A percentile compares a stretch with the other conserved stretches of the same genome.
Evolutionary conservation across 148 eudicot species (phyloP).

Genomic region (Cornus controversa): DNA sequence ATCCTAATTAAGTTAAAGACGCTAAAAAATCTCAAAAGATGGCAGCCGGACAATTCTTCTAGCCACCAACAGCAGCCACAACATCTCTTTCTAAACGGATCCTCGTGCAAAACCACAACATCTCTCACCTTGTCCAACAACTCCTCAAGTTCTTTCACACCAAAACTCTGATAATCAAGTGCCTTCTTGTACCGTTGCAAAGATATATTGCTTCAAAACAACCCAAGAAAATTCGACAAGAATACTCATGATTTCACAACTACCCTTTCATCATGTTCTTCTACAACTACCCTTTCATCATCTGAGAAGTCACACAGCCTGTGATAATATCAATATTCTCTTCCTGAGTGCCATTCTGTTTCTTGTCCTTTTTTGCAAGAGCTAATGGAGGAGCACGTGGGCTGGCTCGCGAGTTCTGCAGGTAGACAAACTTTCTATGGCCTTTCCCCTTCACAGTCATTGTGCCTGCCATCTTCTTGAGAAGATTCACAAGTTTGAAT

Average conservation of each 20-base stretch:
- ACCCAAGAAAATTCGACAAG: constrained; percentile 57
- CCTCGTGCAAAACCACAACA: constrained; percentile 67
- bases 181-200: constrained; percentile 72
- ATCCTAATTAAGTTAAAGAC: constrained; percentile 15
- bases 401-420: constrained; percentile 38
- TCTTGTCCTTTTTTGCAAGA: constrained; percentile 48
- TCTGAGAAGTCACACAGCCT: constrained; percentile 62
- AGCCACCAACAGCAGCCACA: constrained; percentile 58
- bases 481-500: constrained; percentile 70
- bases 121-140: constrained; percentile 72
- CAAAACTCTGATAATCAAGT: constrained; percentile 57
- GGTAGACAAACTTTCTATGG: constrained; percentile 51
- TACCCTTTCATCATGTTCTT: constrained; percentile 33
- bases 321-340: constrained; percentile 34
- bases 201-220: constrained; percentile 68
- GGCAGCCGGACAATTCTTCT: constrained; percentile 3
- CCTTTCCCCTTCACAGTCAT: constrained; percentile 68
- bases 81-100: constrained; percentile 60
- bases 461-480: constrained; percentile 71
- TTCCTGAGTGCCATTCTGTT: constrained; percentile 52
- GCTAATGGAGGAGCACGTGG: constrained; percentile 36
- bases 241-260: constrained; percentile 49
- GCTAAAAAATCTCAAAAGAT: not conserved
- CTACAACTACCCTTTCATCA: constrained; percentile 62
- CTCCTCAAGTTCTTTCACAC: constrained; percentile 62